A percentile compares a stretch with the other conserved stretches of the same genome.
Evolutionary conservation across 305 asterid species (phyloP).

Genomic region (Stenogyne calaminthoides): DNA sequence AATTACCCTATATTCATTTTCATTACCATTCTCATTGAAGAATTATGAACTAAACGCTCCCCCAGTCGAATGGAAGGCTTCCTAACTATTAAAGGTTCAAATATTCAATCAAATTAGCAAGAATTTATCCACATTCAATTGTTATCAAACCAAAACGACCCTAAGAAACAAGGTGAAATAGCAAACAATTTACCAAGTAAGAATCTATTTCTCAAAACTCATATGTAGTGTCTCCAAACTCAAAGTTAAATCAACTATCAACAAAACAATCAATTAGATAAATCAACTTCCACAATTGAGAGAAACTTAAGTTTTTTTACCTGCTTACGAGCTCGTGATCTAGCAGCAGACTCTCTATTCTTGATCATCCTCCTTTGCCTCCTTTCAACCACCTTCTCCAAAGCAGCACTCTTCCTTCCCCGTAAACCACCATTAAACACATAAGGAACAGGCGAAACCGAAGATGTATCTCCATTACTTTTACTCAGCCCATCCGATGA

Average conservation of each 20-base stretch:
- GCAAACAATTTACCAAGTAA: background rate
- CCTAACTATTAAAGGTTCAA: background rate
- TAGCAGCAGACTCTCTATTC: slow-evolving; percentile 97
- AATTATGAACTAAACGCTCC: too few relatives aligned
- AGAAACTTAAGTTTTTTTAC: slow-evolving; percentile 36
- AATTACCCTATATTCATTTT: too few relatives aligned
- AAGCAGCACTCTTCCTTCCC: slow-evolving; percentile 68
- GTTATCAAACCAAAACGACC: background rate
- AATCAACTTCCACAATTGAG: background rate
- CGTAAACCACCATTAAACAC: slow-evolving; percentile 69
- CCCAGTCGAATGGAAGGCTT: background rate
- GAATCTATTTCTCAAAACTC: background rate
- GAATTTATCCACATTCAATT: background rate
- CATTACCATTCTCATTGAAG: too few relatives aligned
- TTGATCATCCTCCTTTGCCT: slow-evolving; percentile 79
- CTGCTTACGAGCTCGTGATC: slow-evolving; percentile 99
- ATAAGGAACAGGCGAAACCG: slow-evolving; percentile 81
- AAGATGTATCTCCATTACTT: slow-evolving; percentile 74
- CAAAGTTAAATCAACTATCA: background rate
- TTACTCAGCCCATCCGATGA: slow-evolving; percentile 72
- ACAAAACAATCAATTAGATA: background rate
- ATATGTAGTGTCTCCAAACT: background rate
- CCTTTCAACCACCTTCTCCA: slow-evolving; percentile 96
- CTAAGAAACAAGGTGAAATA: background rate
- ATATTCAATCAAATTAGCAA: background rate